A percentile compares a stretch with the other conserved stretches of the same genome.
Evolutionary conservation across 352 stramenopile species (phyloP).

Genomic region (Globisporangium parvum): DNA sequence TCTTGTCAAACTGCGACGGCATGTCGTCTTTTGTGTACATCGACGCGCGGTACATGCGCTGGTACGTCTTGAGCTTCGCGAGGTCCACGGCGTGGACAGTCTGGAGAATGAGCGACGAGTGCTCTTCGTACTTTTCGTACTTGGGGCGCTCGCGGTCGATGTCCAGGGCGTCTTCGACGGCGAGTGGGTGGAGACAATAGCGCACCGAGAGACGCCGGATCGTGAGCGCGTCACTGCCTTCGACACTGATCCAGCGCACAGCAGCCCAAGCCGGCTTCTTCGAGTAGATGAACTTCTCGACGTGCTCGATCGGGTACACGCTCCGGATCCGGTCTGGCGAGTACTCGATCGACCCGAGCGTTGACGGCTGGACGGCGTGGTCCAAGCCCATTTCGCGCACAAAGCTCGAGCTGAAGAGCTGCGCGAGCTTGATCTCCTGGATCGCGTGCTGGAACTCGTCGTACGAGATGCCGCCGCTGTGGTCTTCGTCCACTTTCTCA

Average conservation of each 20-base stretch:
- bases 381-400: constrained; percentile 29
- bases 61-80: constrained; percentile 49
- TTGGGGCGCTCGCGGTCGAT: constrained; percentile 75
- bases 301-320: constrained; percentile 55
- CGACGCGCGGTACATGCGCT: constrained; percentile 66
- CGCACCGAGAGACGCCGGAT: constrained; percentile 73
- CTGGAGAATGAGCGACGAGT: constrained; percentile 73
- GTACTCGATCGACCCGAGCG: constrained; percentile 73
- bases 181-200: constrained; percentile 78
- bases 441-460: constrained; percentile 85
- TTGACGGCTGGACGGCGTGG: constrained; percentile 10
- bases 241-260: constrained; percentile 82
- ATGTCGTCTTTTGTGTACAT: constrained; percentile 51
- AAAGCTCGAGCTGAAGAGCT: constrained; percentile 72
- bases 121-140: constrained; percentile 84
- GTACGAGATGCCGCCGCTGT: constrained; percentile 79
- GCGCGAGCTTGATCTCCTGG: constrained; percentile 84
- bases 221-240: constrained; percentile 52
- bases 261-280: constrained; percentile 60
- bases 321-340: constrained; percentile 66
- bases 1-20: constrained; percentile 50
- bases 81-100: constrained; percentile 52
- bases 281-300: constrained; percentile 86
- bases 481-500: constrained; percentile 70
- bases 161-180: constrained; percentile 80